Evolutionary conservation across 208 protist genomes (phyloP).

Genomic region (Trypanosoma platydactyli): DNA sequence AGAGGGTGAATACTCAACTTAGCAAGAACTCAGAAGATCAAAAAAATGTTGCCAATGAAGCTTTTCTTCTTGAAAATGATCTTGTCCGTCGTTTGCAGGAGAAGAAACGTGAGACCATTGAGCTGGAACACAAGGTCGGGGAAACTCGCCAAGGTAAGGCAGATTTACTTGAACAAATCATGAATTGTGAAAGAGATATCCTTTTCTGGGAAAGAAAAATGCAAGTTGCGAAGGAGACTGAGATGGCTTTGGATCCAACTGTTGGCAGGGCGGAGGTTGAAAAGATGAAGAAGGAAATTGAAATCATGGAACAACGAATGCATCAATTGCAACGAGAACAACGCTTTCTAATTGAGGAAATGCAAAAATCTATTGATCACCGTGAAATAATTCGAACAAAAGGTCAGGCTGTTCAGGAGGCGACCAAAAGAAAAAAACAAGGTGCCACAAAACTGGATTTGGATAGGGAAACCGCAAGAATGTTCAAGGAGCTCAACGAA

Average conservation of each 20-base stretch:
- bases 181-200: conserved; percentile 93
- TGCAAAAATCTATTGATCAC: conserved; percentile 94
- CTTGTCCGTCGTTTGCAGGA: conserved; percentile 89
- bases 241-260: conserved; percentile 93
- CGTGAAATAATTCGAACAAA: conserved; percentile 93
- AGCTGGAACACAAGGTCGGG: conserved; percentile 87
- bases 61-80: conserved; percentile 91
- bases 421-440: conserved; percentile 55
- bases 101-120: conserved; percentile 88
- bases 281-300: conserved; percentile 96
- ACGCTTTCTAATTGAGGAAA: conserved; percentile 92
- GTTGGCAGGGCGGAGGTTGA: conserved; percentile 93
- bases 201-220: conserved; percentile 97
- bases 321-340: conserved; percentile 91
- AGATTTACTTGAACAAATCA: conserved; percentile 83
- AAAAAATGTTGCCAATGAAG: conserved; percentile 83
- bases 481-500: conserved; percentile 87
- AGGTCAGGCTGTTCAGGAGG: conserved; percentile 79
- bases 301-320: conserved; percentile 94
- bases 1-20: conserved; percentile 92
- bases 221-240: conserved; percentile 94
- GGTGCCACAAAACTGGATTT: conserved; percentile 76
- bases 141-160: conserved; percentile 76
- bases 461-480: conserved; percentile 83
- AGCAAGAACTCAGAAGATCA: conserved; percentile 79